Evolutionary conservation across 2,329 filamentous ascomycete species (phyloP).

Genomic region (Corynespora cassiicola): DNA sequence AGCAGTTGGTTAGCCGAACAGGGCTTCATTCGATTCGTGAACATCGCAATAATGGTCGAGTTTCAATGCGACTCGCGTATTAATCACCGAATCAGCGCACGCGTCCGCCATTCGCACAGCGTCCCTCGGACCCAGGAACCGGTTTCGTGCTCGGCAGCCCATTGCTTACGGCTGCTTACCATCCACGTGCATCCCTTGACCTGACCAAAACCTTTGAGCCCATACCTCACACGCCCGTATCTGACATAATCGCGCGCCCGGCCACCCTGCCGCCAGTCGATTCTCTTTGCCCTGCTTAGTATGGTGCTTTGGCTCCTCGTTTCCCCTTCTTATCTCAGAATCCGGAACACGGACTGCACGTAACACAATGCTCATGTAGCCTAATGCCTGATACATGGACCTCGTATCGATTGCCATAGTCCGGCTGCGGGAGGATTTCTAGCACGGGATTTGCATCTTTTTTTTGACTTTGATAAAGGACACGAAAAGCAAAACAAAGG

Average conservation of each 20-base stretch:
- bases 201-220: slow-evolving; percentile 8
- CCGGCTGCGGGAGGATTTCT: too few species aligned
- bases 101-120: slow-evolving; percentile 1
- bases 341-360: too few species aligned
- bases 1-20: slow-evolving; percentile 1
- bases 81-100: not conserved
- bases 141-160: slow-evolving; percentile 17
- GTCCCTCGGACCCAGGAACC: slow-evolving; percentile 19
- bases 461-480: too few species aligned
- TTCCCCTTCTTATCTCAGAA: too few species aligned
- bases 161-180: slow-evolving; percentile 34
- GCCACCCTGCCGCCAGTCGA: slow-evolving; percentile 8
- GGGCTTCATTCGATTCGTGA: not conserved
- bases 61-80: not conserved
- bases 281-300: slow-evolving; percentile 9
- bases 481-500: too few species aligned
- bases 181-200: slow-evolving; percentile 25
- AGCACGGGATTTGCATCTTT: too few species aligned
- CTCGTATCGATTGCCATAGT: too few species aligned
- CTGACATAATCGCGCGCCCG: slow-evolving; percentile 23
- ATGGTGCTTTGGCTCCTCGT: too few species aligned
- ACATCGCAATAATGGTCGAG: not conserved
- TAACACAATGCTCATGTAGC: too few species aligned
- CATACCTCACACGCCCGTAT: slow-evolving; percentile 15
- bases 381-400: too few species aligned